Base-by-base conservation (phyloP, 768 basidiomycete species). In the Dacryopinax primogenitus region DNA sequence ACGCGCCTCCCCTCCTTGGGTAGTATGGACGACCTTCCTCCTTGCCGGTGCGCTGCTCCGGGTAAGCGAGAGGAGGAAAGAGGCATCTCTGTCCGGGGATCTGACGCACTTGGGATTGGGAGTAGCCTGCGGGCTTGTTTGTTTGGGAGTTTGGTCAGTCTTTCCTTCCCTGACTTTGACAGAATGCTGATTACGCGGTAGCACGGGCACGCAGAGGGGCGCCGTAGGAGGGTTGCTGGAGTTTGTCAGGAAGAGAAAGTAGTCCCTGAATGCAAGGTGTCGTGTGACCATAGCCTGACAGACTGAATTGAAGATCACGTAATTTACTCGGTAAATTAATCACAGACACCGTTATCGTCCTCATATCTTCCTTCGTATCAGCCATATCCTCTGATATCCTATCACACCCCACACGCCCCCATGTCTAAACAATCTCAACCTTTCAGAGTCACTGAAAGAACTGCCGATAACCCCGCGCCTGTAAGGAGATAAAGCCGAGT, bases 31-130 rank as follows among this genome's bases (percentile, higher is more conserved):
- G 9, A 44, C 58, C 18, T 67, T 67, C 28, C 33, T 15, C 7
- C 0, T 37, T 1, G 63, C 21, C 69, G 78, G 80, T 0, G 84
- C 85, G 6, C 78, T 90, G 34, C 86, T 92, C 1, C 88, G 85
- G 70, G 86, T 86, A 66, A 92, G 93, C 70, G 84, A 86, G 66
- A 72, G 80, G 69, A 88, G 45, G 45, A 9, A 7, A 26, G 13
- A 9, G 23, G 13, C 23, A 9, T 33, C 28, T 0, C 11, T 62
- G 45, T 23, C 58, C 13, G 45, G 32, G 12, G 36, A 67, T 34
- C 37, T 3, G 23, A 13, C 26, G 45, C 68, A 69, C 36, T 1
- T 70, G 2, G 67, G 16, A 1, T 45, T 68, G 11, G 69, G 71
- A 0, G 69, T 36, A 0, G 47, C 21, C 0, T 36, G 51, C 13